Evolutionary conservation across 129 eudicot species (phyloP), one percentile per base, ranked within the genome.

Genomic region (Centaurea solstitialis): DNA sequence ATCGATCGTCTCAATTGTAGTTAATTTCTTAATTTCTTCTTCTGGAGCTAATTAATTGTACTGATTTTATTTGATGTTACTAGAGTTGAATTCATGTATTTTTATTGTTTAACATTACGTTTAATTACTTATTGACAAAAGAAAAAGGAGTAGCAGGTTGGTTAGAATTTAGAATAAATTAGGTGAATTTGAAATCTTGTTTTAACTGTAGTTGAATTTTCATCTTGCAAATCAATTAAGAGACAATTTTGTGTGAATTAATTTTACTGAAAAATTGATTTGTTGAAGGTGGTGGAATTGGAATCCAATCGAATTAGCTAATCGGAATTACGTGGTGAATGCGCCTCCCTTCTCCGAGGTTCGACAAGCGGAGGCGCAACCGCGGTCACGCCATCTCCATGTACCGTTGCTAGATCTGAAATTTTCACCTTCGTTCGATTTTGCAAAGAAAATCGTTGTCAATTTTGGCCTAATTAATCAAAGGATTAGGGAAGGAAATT

Each of bases 341-440:
- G 93, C 85, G 83, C 86, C 86, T 89, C 87, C 73, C n/a, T n/a
- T n/a, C n/a, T n/a, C n/a, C 2, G 81, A 83, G 74, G 69, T 57
- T 66, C n/a, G 12, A 62, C n/a, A 75, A 81, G 83, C 75, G 86
- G 89, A 76, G 82, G 86, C 85, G 90, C 87, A 72, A 85, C 68
- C 35, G 72, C 73, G 41, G 13, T 83, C 79, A 83, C 86, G 66
- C 24, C 69, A 76, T 76, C 70, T 59, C 57, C 82, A 80, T 85
- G 84, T 68, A 61, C 77, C 77, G 26, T 30, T 57, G 38, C 40
- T 80, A 88, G 97, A 91, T 91, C 97, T 87, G 89, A 50, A 26
- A 66, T 71, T 41, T 53, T 67, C 81, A 70, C 64, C 37, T 73
- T 73, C 40, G 76, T 15, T 11, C n/a, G n/a, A n/a, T n/a, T n/a